These are phyloP conservation scores for Lecanosticta acicola DNA, from an alignment of 2,329 filamentous ascomycete species.

Conservation along the genomic window DNA sequence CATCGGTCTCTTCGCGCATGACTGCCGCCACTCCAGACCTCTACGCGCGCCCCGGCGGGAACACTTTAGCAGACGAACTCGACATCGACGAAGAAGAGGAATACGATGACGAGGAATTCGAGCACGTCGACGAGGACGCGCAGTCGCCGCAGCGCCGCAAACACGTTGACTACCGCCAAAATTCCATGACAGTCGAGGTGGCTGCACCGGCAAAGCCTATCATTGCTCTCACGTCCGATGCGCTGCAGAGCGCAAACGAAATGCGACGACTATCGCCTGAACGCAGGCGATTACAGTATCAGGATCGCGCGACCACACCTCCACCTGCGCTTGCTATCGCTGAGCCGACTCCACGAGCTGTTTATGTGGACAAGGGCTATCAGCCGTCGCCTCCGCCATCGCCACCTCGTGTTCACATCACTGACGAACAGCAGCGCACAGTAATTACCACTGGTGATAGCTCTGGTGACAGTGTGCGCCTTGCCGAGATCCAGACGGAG, in stretches of 20 bases:
- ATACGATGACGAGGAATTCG: constrained; percentile 45
- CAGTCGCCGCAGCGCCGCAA: constrained; percentile 39
- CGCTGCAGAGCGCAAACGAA: constrained; percentile 9
- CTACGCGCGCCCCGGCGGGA: constrained; percentile 57
- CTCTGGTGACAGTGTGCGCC: constrained; percentile 10
- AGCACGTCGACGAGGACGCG: constrained; percentile 63
- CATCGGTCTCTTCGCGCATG: constrained; percentile 20
- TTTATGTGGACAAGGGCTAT: constrained; percentile 69
- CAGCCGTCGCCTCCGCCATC: constrained; percentile 82
- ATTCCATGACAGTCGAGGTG: constrained; percentile 28
- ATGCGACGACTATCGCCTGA: constrained; percentile 6
- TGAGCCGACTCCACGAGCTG: constrained; percentile 26
- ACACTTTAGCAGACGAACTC: constrained; percentile 86
- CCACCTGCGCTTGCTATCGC: constrained; percentile 9
- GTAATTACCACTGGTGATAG: constrained; percentile 9
- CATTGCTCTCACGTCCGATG: constrained; percentile 5
- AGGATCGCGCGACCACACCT: constrained; percentile 21
- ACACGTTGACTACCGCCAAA: constrained; percentile 39
- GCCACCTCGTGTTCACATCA: constrained; percentile 44
- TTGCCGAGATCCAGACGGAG: constrained; percentile 8
- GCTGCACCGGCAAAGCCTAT: constrained; percentile 45
- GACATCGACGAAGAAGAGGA: constrained; percentile 75
- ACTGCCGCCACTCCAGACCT: constrained; percentile 33
- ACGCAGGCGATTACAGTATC: constrained; percentile 7
- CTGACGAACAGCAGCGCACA: constrained; percentile 10